phyloP scores from a whole-genome alignment of 805 yeast species.

The Kodamaea hsintzibuensis region DNA sequence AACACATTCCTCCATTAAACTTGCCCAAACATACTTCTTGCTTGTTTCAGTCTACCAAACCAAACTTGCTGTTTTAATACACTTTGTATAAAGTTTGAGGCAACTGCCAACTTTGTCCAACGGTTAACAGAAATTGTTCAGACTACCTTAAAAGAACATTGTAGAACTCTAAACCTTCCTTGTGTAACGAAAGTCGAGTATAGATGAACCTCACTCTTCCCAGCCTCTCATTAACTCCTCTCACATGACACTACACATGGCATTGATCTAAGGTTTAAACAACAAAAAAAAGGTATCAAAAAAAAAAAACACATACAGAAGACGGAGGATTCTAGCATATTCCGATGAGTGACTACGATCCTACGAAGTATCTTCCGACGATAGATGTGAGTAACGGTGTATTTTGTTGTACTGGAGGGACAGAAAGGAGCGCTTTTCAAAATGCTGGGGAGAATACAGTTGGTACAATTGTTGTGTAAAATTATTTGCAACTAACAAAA shows the following conservation, averaged over 20 bases:
- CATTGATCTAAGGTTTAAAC: neutral
- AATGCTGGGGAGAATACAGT: neutral
- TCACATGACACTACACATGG: neutral
- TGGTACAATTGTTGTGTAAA: neutral
- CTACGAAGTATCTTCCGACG: conserved; percentile 53
- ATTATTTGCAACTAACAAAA: conserved; percentile 16
- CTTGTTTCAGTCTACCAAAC: neutral
- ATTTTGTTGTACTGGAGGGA: neutral
- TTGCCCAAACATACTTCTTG: neutral
- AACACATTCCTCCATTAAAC: neutral
- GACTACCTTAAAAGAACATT: neutral
- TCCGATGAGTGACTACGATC: conserved; percentile 15
- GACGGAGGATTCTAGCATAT: neutral
- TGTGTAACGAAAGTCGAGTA: neutral
- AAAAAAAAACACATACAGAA: conserved; percentile 4
- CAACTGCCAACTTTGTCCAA: neutral
- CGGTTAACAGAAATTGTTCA: neutral
- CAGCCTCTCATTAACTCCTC: neutral
- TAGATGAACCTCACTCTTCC: neutral
- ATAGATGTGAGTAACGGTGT: conserved; percentile 54
- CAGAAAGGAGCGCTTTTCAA: neutral
- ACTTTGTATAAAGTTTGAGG: neutral
- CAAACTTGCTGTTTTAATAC: neutral
- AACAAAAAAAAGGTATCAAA: neutral
- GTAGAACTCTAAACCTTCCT: neutral